phyloP scores from a whole-genome alignment of 1,284 basidiomycete genomes.

The Ceratobasidium sp. region DNA sequence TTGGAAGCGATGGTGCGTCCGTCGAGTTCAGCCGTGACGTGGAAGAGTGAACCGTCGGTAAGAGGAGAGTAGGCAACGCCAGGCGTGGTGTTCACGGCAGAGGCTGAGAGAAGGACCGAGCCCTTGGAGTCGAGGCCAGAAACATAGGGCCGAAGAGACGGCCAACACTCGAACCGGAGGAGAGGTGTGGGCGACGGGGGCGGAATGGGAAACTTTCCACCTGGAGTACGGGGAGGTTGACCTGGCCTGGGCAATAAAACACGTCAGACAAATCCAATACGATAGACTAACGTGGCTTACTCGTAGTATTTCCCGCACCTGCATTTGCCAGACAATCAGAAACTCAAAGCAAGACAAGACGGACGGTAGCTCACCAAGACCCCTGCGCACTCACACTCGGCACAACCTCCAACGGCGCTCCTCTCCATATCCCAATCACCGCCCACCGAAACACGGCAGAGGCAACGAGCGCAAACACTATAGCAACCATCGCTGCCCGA shows the following conservation, averaged over 20 bases:
- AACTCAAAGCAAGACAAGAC: neutral
- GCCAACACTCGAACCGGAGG: conserved; percentile 75
- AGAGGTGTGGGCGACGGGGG: conserved; percentile 65
- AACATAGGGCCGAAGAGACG: conserved; percentile 76
- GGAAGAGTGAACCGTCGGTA: conserved; percentile 55
- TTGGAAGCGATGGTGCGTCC: conserved; percentile 60
- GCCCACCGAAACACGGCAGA: conserved; percentile 37
- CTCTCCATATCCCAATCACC: conserved; percentile 29
- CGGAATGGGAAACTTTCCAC: conserved; percentile 64
- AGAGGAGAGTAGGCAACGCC: conserved; percentile 65
- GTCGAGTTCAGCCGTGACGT: conserved; percentile 62
- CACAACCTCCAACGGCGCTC: conserved; percentile 30
- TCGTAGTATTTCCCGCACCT: conserved; percentile 45
- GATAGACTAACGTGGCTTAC: neutral
- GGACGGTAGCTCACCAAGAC: conserved; percentile 14
- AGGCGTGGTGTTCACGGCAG: conserved; percentile 64
- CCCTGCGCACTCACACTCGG: conserved; percentile 13
- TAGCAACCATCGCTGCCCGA: conserved; percentile 35
- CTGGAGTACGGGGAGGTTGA: conserved; percentile 26
- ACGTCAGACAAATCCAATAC: neutral
- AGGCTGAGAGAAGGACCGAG: conserved; percentile 70
- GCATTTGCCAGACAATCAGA: conserved; percentile 1
- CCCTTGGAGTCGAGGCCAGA: conserved; percentile 62
- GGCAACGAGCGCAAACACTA: conserved; percentile 35
- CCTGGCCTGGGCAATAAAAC: conserved; percentile 2